phyloP scores from a whole-genome alignment of 1,284 basidiomycete species.

The Hemileia vastatrix region DNA sequence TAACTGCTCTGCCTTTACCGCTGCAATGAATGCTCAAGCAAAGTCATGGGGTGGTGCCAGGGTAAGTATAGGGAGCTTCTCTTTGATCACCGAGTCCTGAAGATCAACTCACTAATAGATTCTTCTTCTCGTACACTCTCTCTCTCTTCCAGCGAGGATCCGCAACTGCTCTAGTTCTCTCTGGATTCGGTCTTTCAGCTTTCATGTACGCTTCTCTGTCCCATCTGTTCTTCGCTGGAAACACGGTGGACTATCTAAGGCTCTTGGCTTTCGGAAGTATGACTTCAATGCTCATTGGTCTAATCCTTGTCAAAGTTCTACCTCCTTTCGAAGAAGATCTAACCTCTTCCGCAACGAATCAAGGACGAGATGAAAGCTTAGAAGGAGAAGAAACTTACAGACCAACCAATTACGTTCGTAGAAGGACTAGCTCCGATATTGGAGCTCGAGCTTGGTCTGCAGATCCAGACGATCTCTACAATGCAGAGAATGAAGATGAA shows the following conservation, averaged over 20 bases:
- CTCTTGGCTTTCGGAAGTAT: constrained; percentile 63
- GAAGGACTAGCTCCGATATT: constrained; percentile 6
- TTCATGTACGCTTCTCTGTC: constrained; percentile 65
- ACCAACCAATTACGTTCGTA: background rate
- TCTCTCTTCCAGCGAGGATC: constrained; percentile 58
- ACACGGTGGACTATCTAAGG: constrained; percentile 60
- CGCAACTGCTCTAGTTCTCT: constrained; percentile 62
- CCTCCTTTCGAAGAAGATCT: constrained; percentile 43
- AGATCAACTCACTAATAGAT: no score
- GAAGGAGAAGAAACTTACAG: background rate
- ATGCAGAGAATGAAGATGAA: constrained; percentile 25
- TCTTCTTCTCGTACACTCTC: no score
- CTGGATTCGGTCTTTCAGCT: constrained; percentile 73
- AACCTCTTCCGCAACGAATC: constrained; percentile 9
- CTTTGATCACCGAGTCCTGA: no score
- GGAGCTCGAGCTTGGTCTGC: constrained; percentile 30
- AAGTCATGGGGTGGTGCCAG: no score
- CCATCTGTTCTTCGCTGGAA: constrained; percentile 57
- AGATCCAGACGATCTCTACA: constrained; percentile 23
- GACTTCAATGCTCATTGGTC: constrained; percentile 59
- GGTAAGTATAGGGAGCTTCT: no score
- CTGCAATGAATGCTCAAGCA: constrained; percentile 44
- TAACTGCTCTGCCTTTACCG: constrained; percentile 40
- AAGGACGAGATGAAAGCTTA: background rate
- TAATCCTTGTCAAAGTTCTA: constrained; percentile 56